A percentile compares a stretch with the other conserved stretches of the same genome.
Evolutionary conservation across 83 land plant genomes (phyloP).

Genomic region (Diphasiastrum complanatum): DNA sequence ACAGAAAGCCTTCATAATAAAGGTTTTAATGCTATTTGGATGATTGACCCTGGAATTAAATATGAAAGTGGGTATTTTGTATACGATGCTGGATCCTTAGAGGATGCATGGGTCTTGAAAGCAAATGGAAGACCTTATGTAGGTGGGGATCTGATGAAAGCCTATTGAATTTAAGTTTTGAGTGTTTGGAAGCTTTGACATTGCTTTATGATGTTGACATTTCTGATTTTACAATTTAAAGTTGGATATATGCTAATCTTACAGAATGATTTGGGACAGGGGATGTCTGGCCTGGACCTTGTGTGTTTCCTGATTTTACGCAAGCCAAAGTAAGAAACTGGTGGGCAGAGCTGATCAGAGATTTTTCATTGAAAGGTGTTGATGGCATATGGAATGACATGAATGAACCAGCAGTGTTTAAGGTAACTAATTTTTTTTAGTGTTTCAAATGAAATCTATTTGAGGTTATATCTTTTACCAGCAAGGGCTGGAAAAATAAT

Average conservation of each 20-base stretch:
- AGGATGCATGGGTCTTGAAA: slow-evolving; percentile 60
- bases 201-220: slow-evolving; percentile 3
- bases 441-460: too few relatives aligned
- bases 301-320: slow-evolving; percentile 93
- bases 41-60: slow-evolving; percentile 98
- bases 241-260: too few relatives aligned
- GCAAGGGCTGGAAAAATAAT: too few relatives aligned
- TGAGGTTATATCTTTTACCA: too few relatives aligned
- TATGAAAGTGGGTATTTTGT: slow-evolving; percentile 65
- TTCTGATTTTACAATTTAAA: too few relatives aligned
- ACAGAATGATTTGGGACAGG: too few relatives aligned
- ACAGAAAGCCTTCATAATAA: slow-evolving; percentile 49
- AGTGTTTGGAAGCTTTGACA: background rate
- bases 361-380: slow-evolving; percentile 69
- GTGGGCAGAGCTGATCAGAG: slow-evolving; percentile 77
- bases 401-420: slow-evolving; percentile 95
- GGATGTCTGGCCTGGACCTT: slow-evolving; percentile 94
- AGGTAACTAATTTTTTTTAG: slow-evolving; percentile 49
- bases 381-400: slow-evolving; percentile 99
- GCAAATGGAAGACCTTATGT: slow-evolving; percentile 60
- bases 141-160: slow-evolving; percentile 40
- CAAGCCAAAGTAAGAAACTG: slow-evolving; percentile 54
- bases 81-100: slow-evolving; percentile 71
- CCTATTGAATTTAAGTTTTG: background rate
- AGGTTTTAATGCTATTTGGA: slow-evolving; percentile 91